These are phyloP conservation scores for Wallacemonas rigidus DNA, from an alignment of 208 protist genomes.

Conservation along the genomic window DNA sequence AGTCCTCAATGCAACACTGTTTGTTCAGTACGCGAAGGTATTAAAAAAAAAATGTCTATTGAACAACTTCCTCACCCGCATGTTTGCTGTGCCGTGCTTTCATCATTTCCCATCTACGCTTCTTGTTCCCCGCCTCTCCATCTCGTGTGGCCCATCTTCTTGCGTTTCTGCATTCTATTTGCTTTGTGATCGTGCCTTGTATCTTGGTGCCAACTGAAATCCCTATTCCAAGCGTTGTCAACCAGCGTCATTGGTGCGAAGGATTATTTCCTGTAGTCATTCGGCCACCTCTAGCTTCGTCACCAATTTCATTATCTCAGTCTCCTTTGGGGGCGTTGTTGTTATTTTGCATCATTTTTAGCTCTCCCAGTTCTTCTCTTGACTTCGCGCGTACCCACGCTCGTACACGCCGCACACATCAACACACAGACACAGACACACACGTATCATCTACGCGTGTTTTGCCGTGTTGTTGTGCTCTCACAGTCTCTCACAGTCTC, in stretches of 20 bases:
- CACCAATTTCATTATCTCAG: neutral
- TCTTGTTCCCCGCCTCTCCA: too few species aligned
- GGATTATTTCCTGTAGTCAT: conserved; percentile 10
- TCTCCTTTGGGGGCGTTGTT: neutral
- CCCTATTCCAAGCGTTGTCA: neutral
- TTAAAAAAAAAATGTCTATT: too few species aligned
- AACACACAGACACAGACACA: conserved; percentile 4
- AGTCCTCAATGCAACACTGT: too few species aligned
- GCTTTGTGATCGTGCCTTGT: too few species aligned
- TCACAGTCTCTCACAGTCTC: neutral
- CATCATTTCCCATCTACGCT: too few species aligned
- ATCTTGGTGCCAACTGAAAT: too few species aligned
- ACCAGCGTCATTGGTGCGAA: neutral
- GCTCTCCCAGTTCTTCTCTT: neutral
- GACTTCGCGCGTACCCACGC: neutral
- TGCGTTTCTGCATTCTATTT: too few species aligned
- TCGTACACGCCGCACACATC: neutral
- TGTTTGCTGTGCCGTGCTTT: too few species aligned
- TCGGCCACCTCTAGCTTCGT: neutral
- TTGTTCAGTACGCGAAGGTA: too few species aligned
- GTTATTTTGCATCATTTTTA: neutral
- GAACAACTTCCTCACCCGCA: too few species aligned
- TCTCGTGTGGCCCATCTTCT: too few species aligned
- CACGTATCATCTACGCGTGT: neutral
- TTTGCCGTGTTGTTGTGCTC: neutral